Evolutionary conservation across 2,329 filamentous ascomycete species (phyloP).

Genomic region (Pseudogymnoascus sp.): DNA sequence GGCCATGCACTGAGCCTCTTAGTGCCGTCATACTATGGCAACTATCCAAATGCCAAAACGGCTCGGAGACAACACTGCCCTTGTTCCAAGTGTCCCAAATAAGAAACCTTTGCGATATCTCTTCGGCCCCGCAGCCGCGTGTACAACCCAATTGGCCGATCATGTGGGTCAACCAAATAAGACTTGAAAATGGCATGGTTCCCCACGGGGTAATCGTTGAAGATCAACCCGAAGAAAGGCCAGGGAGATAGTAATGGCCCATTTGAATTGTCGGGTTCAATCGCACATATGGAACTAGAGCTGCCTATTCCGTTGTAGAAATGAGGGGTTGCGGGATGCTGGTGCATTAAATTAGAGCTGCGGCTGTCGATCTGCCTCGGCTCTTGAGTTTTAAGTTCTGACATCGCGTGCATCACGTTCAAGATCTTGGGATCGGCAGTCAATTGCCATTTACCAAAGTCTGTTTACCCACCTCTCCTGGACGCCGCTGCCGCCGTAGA

Average conservation of each 20-base stretch:
- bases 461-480: neutral
- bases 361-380: slow-evolving; percentile 2
- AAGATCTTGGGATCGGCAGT: neutral
- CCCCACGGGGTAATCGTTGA: neutral
- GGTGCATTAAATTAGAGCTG: neutral
- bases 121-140: neutral
- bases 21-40: neutral
- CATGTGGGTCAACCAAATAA: neutral
- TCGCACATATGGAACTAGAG: neutral
- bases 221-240: neutral
- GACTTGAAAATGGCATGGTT: neutral
- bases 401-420: neutral
- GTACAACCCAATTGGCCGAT: neutral
- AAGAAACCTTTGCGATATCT: neutral
- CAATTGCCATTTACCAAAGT: neutral
- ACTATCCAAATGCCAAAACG: neutral
- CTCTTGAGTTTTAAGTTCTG: neutral
- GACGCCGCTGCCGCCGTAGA: neutral
- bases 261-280: neutral
- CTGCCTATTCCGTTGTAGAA: neutral
- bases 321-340: neutral
- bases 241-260: neutral
- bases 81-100: neutral
- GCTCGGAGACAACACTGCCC: neutral
- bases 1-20: neutral